Base-by-base conservation (phyloP, 768 basidiomycete genomes). In the Atractiella rhizophila region DNA sequence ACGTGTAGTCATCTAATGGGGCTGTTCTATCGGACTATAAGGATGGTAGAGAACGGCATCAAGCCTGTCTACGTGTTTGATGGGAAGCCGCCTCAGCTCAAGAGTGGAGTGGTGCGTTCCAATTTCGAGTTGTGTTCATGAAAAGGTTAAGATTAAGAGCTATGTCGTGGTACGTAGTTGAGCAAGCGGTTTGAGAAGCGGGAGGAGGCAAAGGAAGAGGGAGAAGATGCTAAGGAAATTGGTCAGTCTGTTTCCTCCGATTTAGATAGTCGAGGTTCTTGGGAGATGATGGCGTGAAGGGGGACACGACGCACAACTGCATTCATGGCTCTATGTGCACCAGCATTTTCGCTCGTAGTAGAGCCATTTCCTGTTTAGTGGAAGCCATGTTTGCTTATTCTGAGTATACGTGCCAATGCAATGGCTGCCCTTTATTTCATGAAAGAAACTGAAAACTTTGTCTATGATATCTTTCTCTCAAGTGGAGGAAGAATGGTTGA, bases 51-150 rank as follows among this genome's bases (percentile, higher is more conserved):
- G 61, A 88, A 96, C 49, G 91, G 91, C 4, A 83, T 98, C 56
- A 98, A 98, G 55, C 86, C 88, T 0, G 76, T 76, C 26, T 96
- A 96, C 59, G 82, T 98, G 26, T 98, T 98, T 50, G 91, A 98
- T 59, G 91, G 91, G 18, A 88, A 86, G 59, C 91, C 91, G 2
- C 91, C 91, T 34, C 85, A 94, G 52, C 61, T 98, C 62, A 98
- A 98, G 63, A 75, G 82, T 42, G 82, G 82, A 38, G 85, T 96
- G 54, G 88, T 98, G 54, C 55, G 82, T 74, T 12, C 20, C 19
- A 12, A 19, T n/a, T 26, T 25, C 23, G 9, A 10, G 25, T 3
- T 10, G 16, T 28, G 25, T 30, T 29, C n/a, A 13, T 11, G n/a
- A 12, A 31, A 15, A 9, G 25, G 19, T 5, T 7, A 6, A 6